Conservation (phyloP, 306 rosid species). For the Vachellia collinsii region DNA sequence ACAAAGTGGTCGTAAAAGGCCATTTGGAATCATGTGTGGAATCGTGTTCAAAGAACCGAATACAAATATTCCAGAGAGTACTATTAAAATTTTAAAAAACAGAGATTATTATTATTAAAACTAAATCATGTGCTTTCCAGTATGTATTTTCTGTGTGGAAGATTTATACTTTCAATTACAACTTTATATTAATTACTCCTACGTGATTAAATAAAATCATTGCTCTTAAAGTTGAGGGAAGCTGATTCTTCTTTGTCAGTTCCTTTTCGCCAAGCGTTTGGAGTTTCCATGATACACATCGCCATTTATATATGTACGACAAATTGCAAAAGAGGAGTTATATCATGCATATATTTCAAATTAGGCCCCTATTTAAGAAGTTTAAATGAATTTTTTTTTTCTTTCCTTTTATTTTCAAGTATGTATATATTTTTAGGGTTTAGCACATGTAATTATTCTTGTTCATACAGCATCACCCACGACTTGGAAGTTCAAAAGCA, state of each 20-base stretch:
- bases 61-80: neutral
- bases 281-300: neutral
- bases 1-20: neutral
- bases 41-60: neutral
- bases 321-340: too few species aligned
- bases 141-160: neutral
- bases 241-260: neutral
- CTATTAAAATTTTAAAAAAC: neutral
- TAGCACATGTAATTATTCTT: neutral
- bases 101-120: neutral
- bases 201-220: neutral
- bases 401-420: too few species aligned
- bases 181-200: neutral
- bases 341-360: neutral
- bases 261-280: neutral
- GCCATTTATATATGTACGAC: neutral
- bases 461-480: neutral
- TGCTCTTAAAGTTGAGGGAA: neutral
- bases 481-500: neutral
- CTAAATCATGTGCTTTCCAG: too few species aligned
- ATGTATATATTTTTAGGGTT: too few species aligned
- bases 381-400: neutral
- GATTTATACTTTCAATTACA: neutral
- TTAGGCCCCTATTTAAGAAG: neutral
- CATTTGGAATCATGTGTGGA: neutral